A percentile compares a stretch with the other conserved stretches of the same genome.
Evolutionary conservation across 257 asterid genomes (phyloP).

Genomic region (Cinchona pubescens): DNA sequence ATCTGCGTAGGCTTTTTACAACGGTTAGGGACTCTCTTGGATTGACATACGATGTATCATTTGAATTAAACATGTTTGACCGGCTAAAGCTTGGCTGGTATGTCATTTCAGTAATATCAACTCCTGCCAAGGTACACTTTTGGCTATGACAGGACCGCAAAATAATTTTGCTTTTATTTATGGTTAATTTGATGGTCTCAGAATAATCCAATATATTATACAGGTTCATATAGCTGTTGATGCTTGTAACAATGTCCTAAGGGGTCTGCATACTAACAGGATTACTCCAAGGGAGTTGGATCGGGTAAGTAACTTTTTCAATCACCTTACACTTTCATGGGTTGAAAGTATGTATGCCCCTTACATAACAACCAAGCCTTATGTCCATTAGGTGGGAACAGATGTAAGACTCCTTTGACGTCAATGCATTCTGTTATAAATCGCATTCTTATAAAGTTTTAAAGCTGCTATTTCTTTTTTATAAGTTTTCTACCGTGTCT

Average conservation of each 20-base stretch:
- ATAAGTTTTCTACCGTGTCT: too few relatives aligned
- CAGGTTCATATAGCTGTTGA: constrained; percentile 99
- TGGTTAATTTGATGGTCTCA: constrained; percentile 19
- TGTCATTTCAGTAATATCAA: constrained; percentile 93
- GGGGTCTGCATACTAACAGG: constrained; percentile 73
- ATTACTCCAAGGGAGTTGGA: constrained; percentile 94
- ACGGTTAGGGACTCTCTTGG: constrained; percentile 99
- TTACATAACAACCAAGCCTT: too few relatives aligned
- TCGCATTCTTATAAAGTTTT: too few relatives aligned
- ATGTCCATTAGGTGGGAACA: too few relatives aligned
- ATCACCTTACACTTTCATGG: constrained; percentile 14
- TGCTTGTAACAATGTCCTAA: constrained; percentile 95
- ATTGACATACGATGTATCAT: constrained; percentile 91
- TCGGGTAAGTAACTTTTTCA: constrained; percentile 61
- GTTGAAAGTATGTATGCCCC: background rate
- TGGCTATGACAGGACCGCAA: background rate
- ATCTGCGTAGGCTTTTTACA: constrained; percentile 75
- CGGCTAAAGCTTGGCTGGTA: constrained; percentile 99
- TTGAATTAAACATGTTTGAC: constrained; percentile 94
- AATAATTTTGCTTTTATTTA: constrained; percentile 12
- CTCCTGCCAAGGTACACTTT: constrained; percentile 82
- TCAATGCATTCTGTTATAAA: too few relatives aligned
- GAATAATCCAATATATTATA: constrained; percentile 19
- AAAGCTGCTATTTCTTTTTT: too few relatives aligned
- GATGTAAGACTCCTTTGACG: too few relatives aligned